Evolutionary conservation across 1,284 basidiomycete species (phyloP).

Genomic region (Ganoderma sinense): DNA sequence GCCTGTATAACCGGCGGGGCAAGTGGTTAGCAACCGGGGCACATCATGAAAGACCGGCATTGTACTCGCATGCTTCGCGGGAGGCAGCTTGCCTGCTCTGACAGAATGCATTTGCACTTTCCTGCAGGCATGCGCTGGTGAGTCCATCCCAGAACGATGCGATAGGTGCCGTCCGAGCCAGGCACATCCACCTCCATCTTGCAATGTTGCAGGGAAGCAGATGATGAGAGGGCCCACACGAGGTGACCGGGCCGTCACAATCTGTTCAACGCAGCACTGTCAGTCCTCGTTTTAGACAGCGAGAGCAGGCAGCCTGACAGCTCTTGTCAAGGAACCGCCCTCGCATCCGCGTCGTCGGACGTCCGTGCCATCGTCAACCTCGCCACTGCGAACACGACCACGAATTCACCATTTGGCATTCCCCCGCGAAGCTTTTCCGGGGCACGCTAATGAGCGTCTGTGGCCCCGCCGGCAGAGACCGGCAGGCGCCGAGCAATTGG

Average conservation of each 20-base stretch:
- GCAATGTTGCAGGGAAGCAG: background rate
- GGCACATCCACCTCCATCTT: conserved; percentile 6
- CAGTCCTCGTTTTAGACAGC: background rate
- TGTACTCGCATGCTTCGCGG: background rate
- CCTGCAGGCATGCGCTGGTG: background rate
- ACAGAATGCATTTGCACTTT: background rate
- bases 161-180: conserved; percentile 3
- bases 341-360: background rate
- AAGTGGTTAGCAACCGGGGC: conserved; percentile 8
- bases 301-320: conserved; percentile 21
- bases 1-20: background rate
- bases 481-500: background rate
- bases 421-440: conserved; percentile 13
- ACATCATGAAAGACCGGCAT: background rate
- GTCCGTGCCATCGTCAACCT: background rate
- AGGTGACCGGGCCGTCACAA: background rate
- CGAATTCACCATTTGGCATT: background rate
- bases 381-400: background rate
- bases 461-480: background rate
- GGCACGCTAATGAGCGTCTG: background rate
- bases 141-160: background rate
- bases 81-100: background rate
- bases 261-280: background rate
- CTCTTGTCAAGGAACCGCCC: conserved; percentile 12
- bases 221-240: background rate